Conservation (phyloP, 1,284 basidiomycete species). For the Microbotryum scabiosae region DNA sequence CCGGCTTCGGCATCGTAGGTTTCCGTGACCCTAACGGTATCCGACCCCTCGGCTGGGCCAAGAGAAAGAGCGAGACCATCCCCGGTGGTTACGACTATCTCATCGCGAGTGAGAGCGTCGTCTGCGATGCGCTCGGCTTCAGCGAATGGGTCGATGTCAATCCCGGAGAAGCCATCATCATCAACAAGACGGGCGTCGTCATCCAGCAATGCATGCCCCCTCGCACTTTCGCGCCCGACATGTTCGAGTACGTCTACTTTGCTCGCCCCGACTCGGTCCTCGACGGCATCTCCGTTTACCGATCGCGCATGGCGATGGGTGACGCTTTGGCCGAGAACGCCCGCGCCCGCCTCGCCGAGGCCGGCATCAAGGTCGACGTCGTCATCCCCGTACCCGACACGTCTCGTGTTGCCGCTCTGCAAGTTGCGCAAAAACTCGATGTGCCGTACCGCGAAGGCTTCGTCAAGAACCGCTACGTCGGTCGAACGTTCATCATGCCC, state of each 20-base stretch:
- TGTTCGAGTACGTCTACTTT: slow-evolving; percentile 99
- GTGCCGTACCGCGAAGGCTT: slow-evolving; percentile 98
- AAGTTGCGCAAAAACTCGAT: slow-evolving; percentile 80
- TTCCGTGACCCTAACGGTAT: slow-evolving; percentile 99
- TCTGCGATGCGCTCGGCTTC: slow-evolving; percentile 88
- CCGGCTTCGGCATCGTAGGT: slow-evolving; percentile 95
- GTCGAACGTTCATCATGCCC: slow-evolving; percentile 99
- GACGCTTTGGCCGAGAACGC: slow-evolving; percentile 69
- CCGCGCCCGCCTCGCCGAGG: slow-evolving; percentile 15
- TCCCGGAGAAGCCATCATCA: slow-evolving; percentile 79
- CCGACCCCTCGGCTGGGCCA: slow-evolving; percentile 69
- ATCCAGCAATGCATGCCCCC: slow-evolving; percentile 63
- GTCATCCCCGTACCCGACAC: slow-evolving; percentile 99
- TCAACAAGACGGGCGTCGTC: slow-evolving; percentile 57
- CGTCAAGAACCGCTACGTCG: slow-evolving; percentile 97
- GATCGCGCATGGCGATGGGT: slow-evolving; percentile 98
- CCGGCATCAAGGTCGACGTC: slow-evolving; percentile 70
- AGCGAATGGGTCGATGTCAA: slow-evolving; percentile 86
- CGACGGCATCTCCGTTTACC: slow-evolving; percentile 94
- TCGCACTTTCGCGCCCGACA: slow-evolving; percentile 85
- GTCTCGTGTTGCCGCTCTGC: slow-evolving; percentile 87
- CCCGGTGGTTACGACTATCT: slow-evolving; percentile 59
- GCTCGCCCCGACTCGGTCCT: slow-evolving; percentile 95
- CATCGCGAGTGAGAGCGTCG: slow-evolving; percentile 91
- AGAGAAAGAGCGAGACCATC: slow-evolving; percentile 32